These are phyloP conservation scores for Crotalaria pallida DNA, from an alignment of 306 rosid genomes.

Conservation along the genomic window DNA sequence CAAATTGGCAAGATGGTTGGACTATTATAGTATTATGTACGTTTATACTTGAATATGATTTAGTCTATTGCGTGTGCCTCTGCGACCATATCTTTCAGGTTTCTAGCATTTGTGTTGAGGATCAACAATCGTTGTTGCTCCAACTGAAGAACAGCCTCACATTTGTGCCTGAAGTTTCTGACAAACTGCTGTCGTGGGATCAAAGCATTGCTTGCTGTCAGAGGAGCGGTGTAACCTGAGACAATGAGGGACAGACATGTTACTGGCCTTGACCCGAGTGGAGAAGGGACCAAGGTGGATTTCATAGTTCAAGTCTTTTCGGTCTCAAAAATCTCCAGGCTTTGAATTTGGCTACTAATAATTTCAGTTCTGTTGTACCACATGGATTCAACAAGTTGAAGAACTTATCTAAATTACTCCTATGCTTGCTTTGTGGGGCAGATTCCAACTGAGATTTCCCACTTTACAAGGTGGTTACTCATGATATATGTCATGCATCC, in stretches of 20 bases:
- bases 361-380: not conserved
- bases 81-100: not conserved
- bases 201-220: constrained; percentile 9
- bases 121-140: constrained; percentile 29
- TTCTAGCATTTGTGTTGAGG: constrained; percentile 6
- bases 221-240: constrained; percentile 47
- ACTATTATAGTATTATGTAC: too few relatives aligned
- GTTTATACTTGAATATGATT: too few relatives aligned
- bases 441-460: constrained; percentile 13
- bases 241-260: constrained; percentile 4
- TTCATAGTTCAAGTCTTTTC: constrained; percentile 6
- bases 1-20: not conserved
- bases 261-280: constrained; percentile 3
- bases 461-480: not conserved
- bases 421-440: not conserved
- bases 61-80: not conserved
- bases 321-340: not conserved
- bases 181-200: constrained; percentile 8
- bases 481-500: not conserved
- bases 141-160: constrained; percentile 21
- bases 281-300: not conserved
- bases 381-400: not conserved
- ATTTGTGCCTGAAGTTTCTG: fast-evolving
- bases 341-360: not conserved
- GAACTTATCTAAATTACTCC: constrained; percentile 11